Percentiles rank a stretch among this genome's conserved stretches.
Evolutionary conservation across 495 filamentous ascomycete genomes (phyloP).

Genomic region (Bombardia bombarda): DNA sequence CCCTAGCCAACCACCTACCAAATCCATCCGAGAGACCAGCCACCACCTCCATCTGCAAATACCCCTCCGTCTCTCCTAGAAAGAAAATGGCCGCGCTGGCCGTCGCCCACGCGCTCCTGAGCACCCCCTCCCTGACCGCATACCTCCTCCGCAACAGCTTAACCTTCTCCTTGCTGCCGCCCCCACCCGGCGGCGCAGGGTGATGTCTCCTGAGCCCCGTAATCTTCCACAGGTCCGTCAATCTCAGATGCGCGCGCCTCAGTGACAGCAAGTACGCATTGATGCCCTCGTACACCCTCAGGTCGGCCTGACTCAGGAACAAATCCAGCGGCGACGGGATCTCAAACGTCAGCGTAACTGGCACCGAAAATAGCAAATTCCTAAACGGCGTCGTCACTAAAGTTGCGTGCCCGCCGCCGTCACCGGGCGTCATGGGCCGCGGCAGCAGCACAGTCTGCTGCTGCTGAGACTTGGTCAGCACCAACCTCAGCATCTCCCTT

Average conservation of each 20-base stretch:
- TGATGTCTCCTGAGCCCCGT: constrained; percentile 66
- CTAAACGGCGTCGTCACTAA: constrained; percentile 53
- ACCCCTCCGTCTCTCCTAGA: constrained; percentile 73
- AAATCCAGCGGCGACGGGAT: constrained; percentile 78
- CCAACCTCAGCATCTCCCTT: constrained; percentile 64
- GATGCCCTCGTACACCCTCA: constrained; percentile 71
- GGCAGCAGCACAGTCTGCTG: too few species aligned
- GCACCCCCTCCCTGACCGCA: constrained; percentile 48
- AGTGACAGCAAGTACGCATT: constrained; percentile 82
- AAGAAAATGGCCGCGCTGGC: constrained; percentile 78
- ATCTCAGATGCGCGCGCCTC: constrained; percentile 69
- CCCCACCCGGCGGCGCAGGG: constrained; percentile 56
- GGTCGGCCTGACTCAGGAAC: constrained; percentile 67
- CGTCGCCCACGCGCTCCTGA: constrained; percentile 82
- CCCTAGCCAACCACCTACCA: constrained; percentile 36
- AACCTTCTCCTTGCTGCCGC: constrained; percentile 46
- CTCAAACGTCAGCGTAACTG: constrained; percentile 61
- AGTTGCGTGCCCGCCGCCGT: constrained; percentile 12
- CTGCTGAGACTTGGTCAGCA: constrained; percentile 35
- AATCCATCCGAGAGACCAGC: constrained; percentile 68
- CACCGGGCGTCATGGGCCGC: too few species aligned
- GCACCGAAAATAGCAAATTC: constrained; percentile 73
- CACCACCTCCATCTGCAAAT: constrained; percentile 85
- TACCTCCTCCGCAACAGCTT: constrained; percentile 49
- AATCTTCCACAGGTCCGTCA: constrained; percentile 79